These are phyloP conservation scores for Talaromyces sp. DNA, from an alignment of 2,329 filamentous ascomycete genomes.

Conservation along the genomic window DNA sequence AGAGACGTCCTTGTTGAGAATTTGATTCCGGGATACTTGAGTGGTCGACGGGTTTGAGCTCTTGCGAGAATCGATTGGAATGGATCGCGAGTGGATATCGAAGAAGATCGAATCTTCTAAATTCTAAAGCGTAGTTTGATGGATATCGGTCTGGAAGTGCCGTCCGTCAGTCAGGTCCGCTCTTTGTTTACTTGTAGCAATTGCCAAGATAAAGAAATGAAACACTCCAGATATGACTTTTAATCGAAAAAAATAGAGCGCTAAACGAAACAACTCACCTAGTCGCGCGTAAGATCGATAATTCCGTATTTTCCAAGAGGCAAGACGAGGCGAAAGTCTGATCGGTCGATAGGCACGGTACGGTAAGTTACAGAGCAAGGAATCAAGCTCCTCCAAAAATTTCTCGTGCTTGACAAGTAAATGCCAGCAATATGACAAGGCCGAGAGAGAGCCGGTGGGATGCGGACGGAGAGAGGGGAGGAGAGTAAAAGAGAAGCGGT, in stretches of 20 bases:
- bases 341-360: neutral
- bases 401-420: constrained; percentile 49
- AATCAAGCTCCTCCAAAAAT: constrained; percentile 31
- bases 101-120: neutral
- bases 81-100: neutral
- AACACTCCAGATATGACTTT: neutral
- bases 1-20: constrained; percentile 4
- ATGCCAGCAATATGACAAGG: constrained; percentile 44
- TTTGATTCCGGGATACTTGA: constrained; percentile 10
- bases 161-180: neutral
- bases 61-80: neutral
- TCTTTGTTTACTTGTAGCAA: neutral
- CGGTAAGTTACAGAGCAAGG: constrained; percentile 7
- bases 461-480: constrained; percentile 26
- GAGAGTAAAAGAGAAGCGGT: constrained; percentile 21
- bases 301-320: neutral
- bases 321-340: neutral
- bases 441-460: constrained; percentile 24
- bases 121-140: neutral
- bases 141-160: neutral
- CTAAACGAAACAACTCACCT: neutral
- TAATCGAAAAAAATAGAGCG: neutral
- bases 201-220: neutral
- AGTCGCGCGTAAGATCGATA: neutral
- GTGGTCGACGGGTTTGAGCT: neutral